Evolutionary conservation across 2,329 filamentous ascomycete species (phyloP), one percentile per base, ranked within the genome.

Genomic region (Xylariaceae sp.): DNA sequence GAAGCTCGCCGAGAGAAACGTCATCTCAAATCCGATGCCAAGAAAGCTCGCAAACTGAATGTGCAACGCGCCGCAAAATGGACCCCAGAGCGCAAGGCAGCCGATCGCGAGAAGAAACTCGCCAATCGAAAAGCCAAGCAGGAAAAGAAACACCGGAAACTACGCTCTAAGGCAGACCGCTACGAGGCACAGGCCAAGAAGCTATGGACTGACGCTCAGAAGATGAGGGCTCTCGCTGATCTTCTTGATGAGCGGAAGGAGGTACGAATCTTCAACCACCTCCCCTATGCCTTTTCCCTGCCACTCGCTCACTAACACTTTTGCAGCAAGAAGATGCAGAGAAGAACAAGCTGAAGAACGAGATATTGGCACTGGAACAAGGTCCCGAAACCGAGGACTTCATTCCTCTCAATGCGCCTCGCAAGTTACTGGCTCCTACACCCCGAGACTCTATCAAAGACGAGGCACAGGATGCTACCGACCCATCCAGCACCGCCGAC

Each of bases 181-280:
- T 62, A 73, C 27, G 67, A 72, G 55, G 56, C 55, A 3, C 61
- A 73, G 56, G 69, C 66, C 2, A 52, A 59, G 19, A 67, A 68
- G 59, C 48, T 77, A 25, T 54, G 71, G 53, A 57, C 55, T 1
- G 64, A 74, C 45, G 67, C 73, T 0, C 64, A 69, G 49, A 65
- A 63, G 45, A 57, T 58, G 12, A 55, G 56, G 37, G 63, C 52
- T 22, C 60, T 53, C 17, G 56, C 61, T 22, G 58, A 60, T 33
- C 40, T 51, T 22, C 52, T 65, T 10, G 57, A 60, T 21, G 48
- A 54, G 44, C 22, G 53, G 45, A 57, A 53, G 39, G 53, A 49
- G 19, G 63, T 66, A 55, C 44, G 54, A 7, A 22, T n/a, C n/a
- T 8, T 32, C 21, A 38, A 16, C 7, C 27, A 32, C 27, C n/a